Conservation (phyloP, 768 basidiomycete species). For the Dioszegia aurantiaca region DNA sequence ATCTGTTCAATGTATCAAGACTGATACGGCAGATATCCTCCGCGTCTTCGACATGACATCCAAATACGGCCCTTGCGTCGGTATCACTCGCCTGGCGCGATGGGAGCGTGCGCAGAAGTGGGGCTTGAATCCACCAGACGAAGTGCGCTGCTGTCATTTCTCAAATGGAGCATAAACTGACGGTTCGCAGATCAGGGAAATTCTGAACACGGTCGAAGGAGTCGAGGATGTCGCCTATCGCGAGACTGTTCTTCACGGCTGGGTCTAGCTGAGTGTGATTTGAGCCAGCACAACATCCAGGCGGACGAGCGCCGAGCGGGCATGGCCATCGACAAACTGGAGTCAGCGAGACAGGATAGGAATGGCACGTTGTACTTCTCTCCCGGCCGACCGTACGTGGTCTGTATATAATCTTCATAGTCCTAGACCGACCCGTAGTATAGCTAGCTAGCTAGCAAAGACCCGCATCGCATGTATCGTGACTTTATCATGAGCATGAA, state of each 20-base stretch:
- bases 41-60: constrained; percentile 51
- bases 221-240: constrained; percentile 58
- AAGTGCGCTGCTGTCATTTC: constrained; percentile 60
- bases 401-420: no score
- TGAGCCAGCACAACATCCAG: no score
- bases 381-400: no score
- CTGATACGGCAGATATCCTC: constrained; percentile 34
- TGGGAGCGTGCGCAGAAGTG: constrained; percentile 80
- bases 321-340: no score
- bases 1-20: background rate
- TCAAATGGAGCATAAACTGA: background rate
- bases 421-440: background rate
- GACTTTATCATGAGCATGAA: no score
- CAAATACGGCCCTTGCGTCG: constrained; percentile 47
- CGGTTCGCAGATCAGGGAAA: constrained; percentile 65
- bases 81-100: constrained; percentile 68
- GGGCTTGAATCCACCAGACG: constrained; percentile 73
- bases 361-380: no score
- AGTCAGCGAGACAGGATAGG: background rate
- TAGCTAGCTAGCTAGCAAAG: constrained; percentile 12
- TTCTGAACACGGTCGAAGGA: constrained; percentile 70
- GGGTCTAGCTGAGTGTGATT: constrained; percentile 31
- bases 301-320: no score
- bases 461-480: no score
- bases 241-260: constrained; percentile 63